Evolutionary conservation across 177 flowering plant species (phyloP), one percentile per base, ranked within the genome.

Genomic region (Vitis hybrid): DNA sequence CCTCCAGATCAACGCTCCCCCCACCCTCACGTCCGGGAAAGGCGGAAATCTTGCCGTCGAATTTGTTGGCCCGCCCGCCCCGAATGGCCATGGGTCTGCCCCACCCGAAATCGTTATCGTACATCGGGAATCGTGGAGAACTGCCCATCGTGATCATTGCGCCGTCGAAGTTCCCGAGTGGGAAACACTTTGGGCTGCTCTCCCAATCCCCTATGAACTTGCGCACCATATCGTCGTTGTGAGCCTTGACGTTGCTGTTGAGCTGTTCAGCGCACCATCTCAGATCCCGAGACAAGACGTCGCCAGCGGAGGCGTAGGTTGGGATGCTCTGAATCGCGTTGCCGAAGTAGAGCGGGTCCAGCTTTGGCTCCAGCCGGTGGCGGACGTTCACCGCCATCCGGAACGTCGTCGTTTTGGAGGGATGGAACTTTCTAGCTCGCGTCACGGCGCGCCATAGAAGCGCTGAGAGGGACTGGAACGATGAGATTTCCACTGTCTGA

Each of bases 61-160:
- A 86, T 64, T 90, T 90, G 75, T 90, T 87, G 1, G 90, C 91
- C 49, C 71, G 31, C 0, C 96, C 94, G 68, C 89, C 86, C 63
- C 94, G 59, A 1, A 89, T 79, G 6, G 94, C 92, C 49, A 85
- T 38, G 15, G 94, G 88, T 57, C 81, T 73, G 1, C 94, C 94
- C 94, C 90, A 86, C 62, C 95, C 95, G 70, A 90, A 86, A 76
- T 90, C 92, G 64, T 82, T 84, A 13, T 82, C 90, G 71, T 87
- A 90, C 90, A 89, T 88, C 10, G 89, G 89, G 62, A 90, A 90
- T 62, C 89, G 75, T 14, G 93, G 90, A 1, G 93, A 89, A 73
- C 92, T 85, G 2, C 90, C 93, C 85, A 87, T 85, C 28, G 87
- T 80, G 50, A 91, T 72, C 75, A 78, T 75, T 22, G 83, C 86